A percentile compares a stretch with the other conserved stretches of the same genome.
These are phyloP conservation scores for Dipodascus geniculatus DNA, from an alignment of 805 yeast genomes.

Conservation along the genomic window DNA sequence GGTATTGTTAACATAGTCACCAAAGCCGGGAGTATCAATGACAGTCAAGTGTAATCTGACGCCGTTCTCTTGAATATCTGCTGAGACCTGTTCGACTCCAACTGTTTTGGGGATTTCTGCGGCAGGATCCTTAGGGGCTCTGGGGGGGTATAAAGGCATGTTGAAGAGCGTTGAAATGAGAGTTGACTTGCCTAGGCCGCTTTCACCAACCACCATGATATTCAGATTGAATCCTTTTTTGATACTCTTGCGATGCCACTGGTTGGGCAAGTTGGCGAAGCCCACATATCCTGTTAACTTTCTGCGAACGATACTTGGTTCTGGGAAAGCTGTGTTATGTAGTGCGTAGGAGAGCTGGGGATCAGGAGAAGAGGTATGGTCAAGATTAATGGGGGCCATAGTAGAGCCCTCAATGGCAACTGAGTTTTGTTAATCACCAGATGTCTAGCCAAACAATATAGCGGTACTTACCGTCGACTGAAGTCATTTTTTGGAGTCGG, in stretches of 20 bases:
- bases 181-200: constrained; percentile 89
- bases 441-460: background rate
- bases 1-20: constrained; percentile 72
- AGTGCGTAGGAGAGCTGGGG: background rate
- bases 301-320: constrained; percentile 26
- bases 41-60: constrained; percentile 77
- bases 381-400: background rate
- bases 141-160: constrained; percentile 41
- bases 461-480: background rate
- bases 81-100: constrained; percentile 45
- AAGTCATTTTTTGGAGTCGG: background rate
- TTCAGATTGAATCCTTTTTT: constrained; percentile 84
- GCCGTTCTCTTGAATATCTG: constrained; percentile 86
- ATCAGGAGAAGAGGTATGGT: background rate
- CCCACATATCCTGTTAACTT: constrained; percentile 91
- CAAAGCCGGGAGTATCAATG: constrained; percentile 89
- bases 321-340: constrained; percentile 7
- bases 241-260: constrained; percentile 93
- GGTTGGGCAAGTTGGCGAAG: constrained; percentile 94
- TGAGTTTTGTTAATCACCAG: background rate
- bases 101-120: constrained; percentile 37
- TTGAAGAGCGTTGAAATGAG: constrained; percentile 83
- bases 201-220: constrained; percentile 71
- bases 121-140: constrained; percentile 30
- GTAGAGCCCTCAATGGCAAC: constrained; percentile 2